A percentile compares a stretch with the other conserved stretches of the same genome.
These are phyloP conservation scores for Diaporthe sp. DNA, from an alignment of 2,329 filamentous ascomycete genomes.

Conservation along the genomic window DNA sequence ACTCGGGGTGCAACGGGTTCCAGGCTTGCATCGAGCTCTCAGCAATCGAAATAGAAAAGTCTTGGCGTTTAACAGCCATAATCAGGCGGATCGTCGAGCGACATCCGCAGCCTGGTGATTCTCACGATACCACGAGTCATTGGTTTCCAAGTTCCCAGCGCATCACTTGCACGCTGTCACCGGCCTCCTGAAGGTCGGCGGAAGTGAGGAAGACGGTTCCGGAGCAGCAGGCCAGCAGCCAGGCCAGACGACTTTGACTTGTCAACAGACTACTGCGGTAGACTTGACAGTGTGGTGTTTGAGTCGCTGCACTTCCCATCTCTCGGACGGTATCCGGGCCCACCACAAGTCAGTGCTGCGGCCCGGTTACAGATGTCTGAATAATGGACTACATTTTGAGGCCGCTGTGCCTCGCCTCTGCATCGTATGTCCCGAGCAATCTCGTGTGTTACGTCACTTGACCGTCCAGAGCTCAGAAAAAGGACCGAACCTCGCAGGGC, in stretches of 20 bases:
- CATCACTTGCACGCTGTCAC: slow-evolving; percentile 15
- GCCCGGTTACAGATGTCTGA: slow-evolving; percentile 30
- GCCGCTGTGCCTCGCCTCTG: slow-evolving; percentile 25
- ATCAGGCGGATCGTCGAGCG: slow-evolving; percentile 25
- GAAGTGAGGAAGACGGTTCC: slow-evolving; percentile 21
- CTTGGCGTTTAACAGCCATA: slow-evolving; percentile 12
- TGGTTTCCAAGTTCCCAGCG: slow-evolving; percentile 13
- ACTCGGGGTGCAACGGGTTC: slow-evolving; percentile 2
- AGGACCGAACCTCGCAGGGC: neutral
- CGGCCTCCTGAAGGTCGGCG: slow-evolving; percentile 29
- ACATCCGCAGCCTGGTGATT: slow-evolving; percentile 20
- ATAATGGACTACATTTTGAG: slow-evolving; percentile 30
- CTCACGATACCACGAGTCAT: slow-evolving; percentile 33
- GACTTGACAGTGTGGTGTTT: slow-evolving; percentile 33
- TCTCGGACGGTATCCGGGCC: slow-evolving; percentile 36
- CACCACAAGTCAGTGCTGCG: slow-evolving; percentile 22
- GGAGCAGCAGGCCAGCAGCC: slow-evolving; percentile 17
- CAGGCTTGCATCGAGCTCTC: slow-evolving; percentile 16
- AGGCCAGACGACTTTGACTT: slow-evolving; percentile 22
- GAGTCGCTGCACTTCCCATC: slow-evolving; percentile 30
- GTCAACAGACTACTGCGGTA: slow-evolving; percentile 23
- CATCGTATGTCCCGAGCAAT: slow-evolving; percentile 26
- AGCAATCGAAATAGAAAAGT: slow-evolving; percentile 23
- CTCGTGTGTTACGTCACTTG: slow-evolving; percentile 28
- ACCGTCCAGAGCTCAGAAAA: slow-evolving; percentile 26